Evolutionary conservation across 2,329 filamentous ascomycete species (phyloP).

Genomic region (Diaporthe humulicola): DNA sequence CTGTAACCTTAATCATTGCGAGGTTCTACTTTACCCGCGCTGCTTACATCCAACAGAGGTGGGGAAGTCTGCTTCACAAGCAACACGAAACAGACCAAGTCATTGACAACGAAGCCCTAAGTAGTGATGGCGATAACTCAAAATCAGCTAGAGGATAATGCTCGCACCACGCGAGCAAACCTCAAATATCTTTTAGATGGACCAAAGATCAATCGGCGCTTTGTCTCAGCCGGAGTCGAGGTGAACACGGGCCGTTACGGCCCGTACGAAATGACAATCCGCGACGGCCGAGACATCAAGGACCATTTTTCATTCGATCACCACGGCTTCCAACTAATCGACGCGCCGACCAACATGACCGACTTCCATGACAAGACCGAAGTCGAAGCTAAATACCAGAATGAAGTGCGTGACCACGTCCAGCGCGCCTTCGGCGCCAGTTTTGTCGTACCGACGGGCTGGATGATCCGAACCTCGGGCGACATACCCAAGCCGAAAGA

Average conservation of each 20-base stretch:
- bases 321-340: constrained; percentile 5
- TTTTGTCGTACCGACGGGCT: constrained; percentile 34
- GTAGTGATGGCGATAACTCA: background rate
- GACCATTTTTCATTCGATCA: constrained; percentile 36
- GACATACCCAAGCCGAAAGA: constrained; percentile 25
- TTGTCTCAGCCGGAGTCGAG: constrained; percentile 39
- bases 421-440: constrained; percentile 34
- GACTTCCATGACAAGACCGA: constrained; percentile 9
- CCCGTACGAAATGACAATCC: constrained; percentile 36
- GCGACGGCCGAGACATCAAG: constrained; percentile 39
- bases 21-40: background rate
- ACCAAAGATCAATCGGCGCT: constrained; percentile 38
- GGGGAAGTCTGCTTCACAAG: background rate
- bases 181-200: constrained; percentile 5
- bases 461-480: constrained; percentile 41
- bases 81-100: background rate
- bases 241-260: constrained; percentile 39
- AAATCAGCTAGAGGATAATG: background rate
- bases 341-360: background rate
- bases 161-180: background rate
- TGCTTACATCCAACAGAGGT: background rate
- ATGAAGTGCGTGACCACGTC: constrained; percentile 2
- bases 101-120: background rate
- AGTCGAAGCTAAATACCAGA: background rate
- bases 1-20: background rate